Percentiles rank a stretch among this genome's conserved stretches.
Conservation (phyloP, 257 asterid genomes). For the Eucommia ulmoides region DNA sequence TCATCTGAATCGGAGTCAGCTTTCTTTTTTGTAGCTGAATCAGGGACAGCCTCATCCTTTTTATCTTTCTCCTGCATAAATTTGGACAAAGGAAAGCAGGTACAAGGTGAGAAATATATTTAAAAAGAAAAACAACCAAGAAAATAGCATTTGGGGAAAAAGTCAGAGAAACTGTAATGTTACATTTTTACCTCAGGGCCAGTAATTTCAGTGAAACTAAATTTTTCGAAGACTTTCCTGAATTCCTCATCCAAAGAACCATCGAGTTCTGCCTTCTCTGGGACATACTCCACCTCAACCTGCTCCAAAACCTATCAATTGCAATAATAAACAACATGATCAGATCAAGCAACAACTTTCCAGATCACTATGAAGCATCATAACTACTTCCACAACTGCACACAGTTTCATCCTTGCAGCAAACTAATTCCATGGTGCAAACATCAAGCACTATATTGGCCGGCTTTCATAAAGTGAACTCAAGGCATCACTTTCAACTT, state of each 20-base stretch:
- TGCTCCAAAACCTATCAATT: slow-evolving; percentile 32
- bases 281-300: slow-evolving; percentile 89
- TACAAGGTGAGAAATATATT: background rate
- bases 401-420: background rate
- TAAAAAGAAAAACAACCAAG: too few relatives aligned
- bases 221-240: slow-evolving; percentile 81
- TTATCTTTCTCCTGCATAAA: slow-evolving; percentile 48
- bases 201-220: slow-evolving; percentile 41
- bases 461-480: background rate
- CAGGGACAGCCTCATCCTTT: slow-evolving; percentile 47
- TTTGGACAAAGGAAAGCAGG: background rate
- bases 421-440: background rate
- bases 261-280: slow-evolving; percentile 69
- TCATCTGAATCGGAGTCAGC: slow-evolving; percentile 80
- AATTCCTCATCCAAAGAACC: slow-evolving; percentile 65
- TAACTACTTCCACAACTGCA: too few relatives aligned
- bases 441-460: background rate
- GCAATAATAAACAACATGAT: background rate
- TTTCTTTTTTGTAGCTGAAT: slow-evolving; percentile 51
- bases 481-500: too few relatives aligned
- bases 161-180: too few relatives aligned
- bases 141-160: too few relatives aligned
- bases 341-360: background rate
- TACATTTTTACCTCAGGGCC: slow-evolving; percentile 61
- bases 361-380: too few relatives aligned